phyloP scores from a whole-genome alignment of 2,329 filamentous ascomycete genomes.

The Xylariaceae sp. region DNA sequence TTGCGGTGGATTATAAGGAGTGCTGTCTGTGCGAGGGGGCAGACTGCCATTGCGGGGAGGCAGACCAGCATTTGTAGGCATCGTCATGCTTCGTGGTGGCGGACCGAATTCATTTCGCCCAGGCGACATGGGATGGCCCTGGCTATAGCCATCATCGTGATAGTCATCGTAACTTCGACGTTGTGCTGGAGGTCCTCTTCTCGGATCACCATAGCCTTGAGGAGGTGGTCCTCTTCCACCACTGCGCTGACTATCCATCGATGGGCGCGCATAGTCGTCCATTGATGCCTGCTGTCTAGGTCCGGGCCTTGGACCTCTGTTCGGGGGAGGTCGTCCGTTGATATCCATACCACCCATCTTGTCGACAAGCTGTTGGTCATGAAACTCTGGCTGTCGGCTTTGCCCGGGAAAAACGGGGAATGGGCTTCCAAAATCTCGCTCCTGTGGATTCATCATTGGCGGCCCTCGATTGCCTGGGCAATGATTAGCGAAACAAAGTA shows the following conservation, averaged over 20 bases:
- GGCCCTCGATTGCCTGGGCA: conserved; percentile 20
- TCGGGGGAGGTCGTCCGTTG: conserved; percentile 29
- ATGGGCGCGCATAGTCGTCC: conserved; percentile 34
- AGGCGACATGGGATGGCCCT: conserved; percentile 33
- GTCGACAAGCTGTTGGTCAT: conserved; percentile 39
- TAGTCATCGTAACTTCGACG: conserved; percentile 36
- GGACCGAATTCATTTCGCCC: conserved; percentile 44
- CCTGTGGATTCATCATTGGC: conserved; percentile 23
- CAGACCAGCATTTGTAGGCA: conserved; percentile 47
- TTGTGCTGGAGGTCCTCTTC: conserved; percentile 28
- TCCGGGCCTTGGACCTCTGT: conserved; percentile 31
- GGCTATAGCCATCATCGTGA: conserved; percentile 35
- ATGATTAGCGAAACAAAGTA: conserved; percentile 15
- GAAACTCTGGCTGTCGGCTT: conserved; percentile 35
- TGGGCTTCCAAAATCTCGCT: conserved; percentile 37
- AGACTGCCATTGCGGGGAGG: conserved; percentile 32
- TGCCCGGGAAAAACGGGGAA: conserved; percentile 43
- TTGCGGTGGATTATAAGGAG: conserved; percentile 43
- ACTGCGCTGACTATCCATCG: conserved; percentile 31
- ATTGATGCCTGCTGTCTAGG: conserved; percentile 32
- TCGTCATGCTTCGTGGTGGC: conserved; percentile 57
- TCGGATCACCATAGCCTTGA: conserved; percentile 35
- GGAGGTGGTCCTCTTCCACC: conserved; percentile 33
- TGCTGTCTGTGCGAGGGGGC: conserved; percentile 39
- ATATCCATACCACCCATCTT: conserved; percentile 41